Conservation (phyloP, 192 early-diverging fungal genomes). For the Dissophora ornata region DNA sequence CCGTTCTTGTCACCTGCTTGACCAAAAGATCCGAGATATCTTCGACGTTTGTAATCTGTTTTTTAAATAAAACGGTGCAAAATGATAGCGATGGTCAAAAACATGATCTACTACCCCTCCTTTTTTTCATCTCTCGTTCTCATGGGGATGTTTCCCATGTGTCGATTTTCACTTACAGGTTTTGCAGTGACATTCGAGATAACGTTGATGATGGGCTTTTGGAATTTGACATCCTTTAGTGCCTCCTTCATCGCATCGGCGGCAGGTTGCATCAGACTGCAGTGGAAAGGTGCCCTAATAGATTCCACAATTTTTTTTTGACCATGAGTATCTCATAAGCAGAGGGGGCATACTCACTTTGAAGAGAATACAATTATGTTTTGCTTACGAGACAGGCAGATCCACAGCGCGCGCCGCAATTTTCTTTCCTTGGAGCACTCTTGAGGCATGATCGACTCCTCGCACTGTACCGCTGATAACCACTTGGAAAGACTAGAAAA, state of each 20-base stretch:
- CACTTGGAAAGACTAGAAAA: slow-evolving; percentile 74
- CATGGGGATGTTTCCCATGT: too few species aligned
- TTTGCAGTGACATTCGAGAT: slow-evolving; percentile 92
- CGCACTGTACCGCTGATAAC: slow-evolving; percentile 90
- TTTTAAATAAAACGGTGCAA: too few species aligned
- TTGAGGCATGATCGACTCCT: slow-evolving; percentile 88
- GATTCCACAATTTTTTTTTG: too few species aligned
- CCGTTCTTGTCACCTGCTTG: slow-evolving; percentile 84
- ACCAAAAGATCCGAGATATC: slow-evolving; percentile 78
- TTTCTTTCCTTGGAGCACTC: slow-evolving; percentile 80
- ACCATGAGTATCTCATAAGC: background rate
- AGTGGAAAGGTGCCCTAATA: slow-evolving; percentile 95
- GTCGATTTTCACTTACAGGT: slow-evolving; percentile 70
- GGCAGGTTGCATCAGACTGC: slow-evolving; percentile 90
- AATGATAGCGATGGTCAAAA: too few species aligned
- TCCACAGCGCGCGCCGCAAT: slow-evolving; percentile 89
- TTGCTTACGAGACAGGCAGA: slow-evolving; percentile 89
- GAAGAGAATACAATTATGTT: too few species aligned
- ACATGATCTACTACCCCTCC: too few species aligned
- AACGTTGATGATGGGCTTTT: slow-evolving; percentile 82
- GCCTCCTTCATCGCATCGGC: slow-evolving; percentile 77
- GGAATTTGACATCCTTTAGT: slow-evolving; percentile 76
- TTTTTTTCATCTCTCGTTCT: too few species aligned
- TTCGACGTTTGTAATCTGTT: slow-evolving; percentile 53
- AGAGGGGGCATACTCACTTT: background rate